Evolutionary conservation across 345 rosid genomes (phyloP), one percentile per base, ranked within the genome.

Genomic region (Citrus sp.): DNA sequence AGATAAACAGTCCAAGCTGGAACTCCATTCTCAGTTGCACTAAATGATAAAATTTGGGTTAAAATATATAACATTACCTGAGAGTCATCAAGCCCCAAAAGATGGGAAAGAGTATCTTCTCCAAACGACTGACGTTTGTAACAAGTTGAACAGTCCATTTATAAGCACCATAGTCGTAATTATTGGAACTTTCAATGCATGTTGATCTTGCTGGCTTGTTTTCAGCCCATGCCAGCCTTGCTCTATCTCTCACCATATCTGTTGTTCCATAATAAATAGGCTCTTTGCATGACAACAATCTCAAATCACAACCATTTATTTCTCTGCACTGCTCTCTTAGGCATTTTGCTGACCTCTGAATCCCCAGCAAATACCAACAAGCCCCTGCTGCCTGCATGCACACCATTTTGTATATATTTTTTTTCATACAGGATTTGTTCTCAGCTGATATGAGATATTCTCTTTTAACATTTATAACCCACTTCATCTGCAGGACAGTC

Each of bases 71-170:
- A 7, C 0, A 2, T 71, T 84, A 93, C 98, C 98, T 95, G 75
- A 95, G 90, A 74, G 99, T 96, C 99, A 96, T 96, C 49, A 96
- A 88, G 77, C 93, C 99, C 99, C 99, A 96, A 25, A 93, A 96
- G 80, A 96, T 89, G 12, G 99, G 98, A 37, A 96, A 90, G 24
- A 93, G 92, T 30, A 96, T 88, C 86, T 96, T 96, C 88, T 96
- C 99, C 83, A 92, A 86, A 3, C 96, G 88, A 78, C 84, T 95
- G 28, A 88, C 92, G 32, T 93, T 92, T 12, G 90, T 81, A 25
- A 95, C 93, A 37, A 93, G 92, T 82, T 93, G 98, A 83, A 95
- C 88, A 34, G 97, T 93, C 99, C 99, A 95, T 66, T 90, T 85
- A 83, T 93, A 95, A 60, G 95, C 95, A 32, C 98, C 99, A 74